Percentiles rank a stretch among this genome's conserved stretches.
Conservation (phyloP, 2,329 filamentous ascomycete species). For the Neopestalotiopsis rosae region DNA sequence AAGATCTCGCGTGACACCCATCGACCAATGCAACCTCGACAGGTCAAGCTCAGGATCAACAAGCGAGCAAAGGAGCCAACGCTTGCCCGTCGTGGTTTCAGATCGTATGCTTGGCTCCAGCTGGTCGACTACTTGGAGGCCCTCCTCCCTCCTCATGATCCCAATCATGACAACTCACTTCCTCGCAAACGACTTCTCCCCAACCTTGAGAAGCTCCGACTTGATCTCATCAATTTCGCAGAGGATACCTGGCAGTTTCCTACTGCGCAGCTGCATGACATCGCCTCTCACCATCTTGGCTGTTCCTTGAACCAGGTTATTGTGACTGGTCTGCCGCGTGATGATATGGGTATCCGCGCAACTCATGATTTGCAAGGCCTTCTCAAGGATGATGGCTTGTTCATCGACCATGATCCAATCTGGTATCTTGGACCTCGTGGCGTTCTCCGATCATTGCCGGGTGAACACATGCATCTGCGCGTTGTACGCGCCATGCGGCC, state of each 20-base stretch:
- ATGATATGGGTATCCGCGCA: constrained; percentile 53
- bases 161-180: constrained; percentile 34
- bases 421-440: constrained; percentile 46
- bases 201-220: constrained; percentile 50
- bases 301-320: constrained; percentile 59
- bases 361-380: constrained; percentile 55
- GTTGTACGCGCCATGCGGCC: constrained; percentile 49
- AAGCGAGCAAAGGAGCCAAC: constrained; percentile 50
- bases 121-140: constrained; percentile 57
- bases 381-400: constrained; percentile 58
- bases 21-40: constrained; percentile 41
- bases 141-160: constrained; percentile 56
- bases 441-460: constrained; percentile 43
- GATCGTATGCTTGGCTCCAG: constrained; percentile 60
- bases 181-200: constrained; percentile 49
- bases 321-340: constrained; percentile 56
- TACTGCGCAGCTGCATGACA: constrained; percentile 54
- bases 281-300: constrained; percentile 59
- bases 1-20: constrained; percentile 50
- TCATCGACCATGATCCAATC: constrained; percentile 50
- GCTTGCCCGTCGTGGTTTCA: constrained; percentile 56
- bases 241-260: constrained; percentile 50
- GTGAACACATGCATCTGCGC: constrained; percentile 43
- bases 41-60: constrained; percentile 47
- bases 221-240: constrained; percentile 62